Evolutionary conservation across 495 filamentous ascomycete genomes (phyloP).

Genomic region (Aspergillus egyptiacus): DNA sequence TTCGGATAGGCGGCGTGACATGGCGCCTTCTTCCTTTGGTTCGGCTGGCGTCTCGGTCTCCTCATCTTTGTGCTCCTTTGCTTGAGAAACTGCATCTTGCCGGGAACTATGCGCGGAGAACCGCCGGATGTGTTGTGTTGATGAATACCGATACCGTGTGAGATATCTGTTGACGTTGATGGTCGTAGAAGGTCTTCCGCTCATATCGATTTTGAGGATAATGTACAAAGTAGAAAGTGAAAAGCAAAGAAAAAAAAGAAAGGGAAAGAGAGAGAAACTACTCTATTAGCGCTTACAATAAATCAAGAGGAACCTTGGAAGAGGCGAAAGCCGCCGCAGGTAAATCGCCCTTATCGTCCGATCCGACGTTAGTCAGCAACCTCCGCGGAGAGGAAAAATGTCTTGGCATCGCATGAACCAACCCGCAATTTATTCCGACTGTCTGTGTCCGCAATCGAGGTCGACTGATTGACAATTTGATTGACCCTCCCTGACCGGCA

Average conservation of each 20-base stretch:
- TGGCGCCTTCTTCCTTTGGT: slow-evolving; percentile 46
- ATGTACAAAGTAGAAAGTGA: no score
- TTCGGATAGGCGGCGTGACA: slow-evolving; percentile 67
- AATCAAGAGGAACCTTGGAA: not conserved
- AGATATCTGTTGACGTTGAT: slow-evolving; percentile 15
- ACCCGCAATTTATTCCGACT: not conserved
- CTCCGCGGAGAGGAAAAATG: slow-evolving; percentile 29
- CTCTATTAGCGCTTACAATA: no score
- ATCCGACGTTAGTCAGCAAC: slow-evolving; percentile 38
- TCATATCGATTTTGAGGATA: slow-evolving; percentile 20
- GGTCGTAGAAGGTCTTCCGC: slow-evolving; percentile 16
- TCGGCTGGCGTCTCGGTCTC: slow-evolving; percentile 12
- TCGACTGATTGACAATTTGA: not conserved
- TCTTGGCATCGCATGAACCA: slow-evolving; percentile 19
- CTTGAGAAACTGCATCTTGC: slow-evolving; percentile 21
- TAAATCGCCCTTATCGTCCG: not conserved
- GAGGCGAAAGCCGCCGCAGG: not conserved
- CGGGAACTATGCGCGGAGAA: slow-evolving; percentile 23
- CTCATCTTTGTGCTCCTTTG: slow-evolving; percentile 12
- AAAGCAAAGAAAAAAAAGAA: not conserved
- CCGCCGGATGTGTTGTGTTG: slow-evolving; percentile 11
- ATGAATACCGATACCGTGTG: slow-evolving; percentile 14
- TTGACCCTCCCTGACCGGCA: not conserved
- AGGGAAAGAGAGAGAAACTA: no score
- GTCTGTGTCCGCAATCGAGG: no score